These are phyloP conservation scores for Pseudocercospora ulei DNA, from an alignment of 2,329 filamentous ascomycete species.

Conservation along the genomic window DNA sequence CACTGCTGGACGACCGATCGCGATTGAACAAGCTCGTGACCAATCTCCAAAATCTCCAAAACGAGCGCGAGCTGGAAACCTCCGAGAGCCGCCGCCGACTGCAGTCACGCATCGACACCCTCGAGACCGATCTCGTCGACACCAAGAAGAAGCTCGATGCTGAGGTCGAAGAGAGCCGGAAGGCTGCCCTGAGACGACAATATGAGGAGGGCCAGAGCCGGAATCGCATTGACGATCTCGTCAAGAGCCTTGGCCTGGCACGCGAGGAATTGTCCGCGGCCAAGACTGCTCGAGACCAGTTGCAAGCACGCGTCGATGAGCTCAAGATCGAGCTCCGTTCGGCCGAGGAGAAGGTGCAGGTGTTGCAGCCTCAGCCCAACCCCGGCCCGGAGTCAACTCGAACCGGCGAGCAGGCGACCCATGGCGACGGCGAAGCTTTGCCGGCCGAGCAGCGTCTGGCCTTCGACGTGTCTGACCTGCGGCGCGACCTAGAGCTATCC, in stretches of 20 bases:
- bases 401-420: constrained; percentile 39
- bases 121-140: constrained; percentile 68
- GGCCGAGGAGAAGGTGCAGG: constrained; percentile 75
- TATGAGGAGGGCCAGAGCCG: constrained; percentile 81
- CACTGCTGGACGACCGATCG: constrained; percentile 69
- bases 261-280: constrained; percentile 78
- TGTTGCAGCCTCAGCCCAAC: constrained; percentile 70
- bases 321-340: constrained; percentile 77
- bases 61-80: constrained; percentile 79
- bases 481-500: constrained; percentile 73
- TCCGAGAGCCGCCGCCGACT: constrained; percentile 71
- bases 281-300: constrained; percentile 79
- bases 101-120: constrained; percentile 63
- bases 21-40: constrained; percentile 73
- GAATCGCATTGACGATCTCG: constrained; percentile 85
- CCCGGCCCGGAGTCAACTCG: constrained; percentile 43
- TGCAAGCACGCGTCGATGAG: constrained; percentile 82
- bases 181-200: constrained; percentile 71
- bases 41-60: constrained; percentile 78
- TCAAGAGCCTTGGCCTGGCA: constrained; percentile 64
- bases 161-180: constrained; percentile 75
- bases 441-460: constrained; percentile 68
- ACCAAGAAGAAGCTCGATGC: constrained; percentile 75
- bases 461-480: constrained; percentile 74
- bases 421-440: constrained; percentile 46